A percentile compares a stretch with the other conserved stretches of the same genome.
Evolutionary conservation across 2,329 filamentous ascomycete genomes (phyloP).

Genomic region (Dothideomycetes sp.): DNA sequence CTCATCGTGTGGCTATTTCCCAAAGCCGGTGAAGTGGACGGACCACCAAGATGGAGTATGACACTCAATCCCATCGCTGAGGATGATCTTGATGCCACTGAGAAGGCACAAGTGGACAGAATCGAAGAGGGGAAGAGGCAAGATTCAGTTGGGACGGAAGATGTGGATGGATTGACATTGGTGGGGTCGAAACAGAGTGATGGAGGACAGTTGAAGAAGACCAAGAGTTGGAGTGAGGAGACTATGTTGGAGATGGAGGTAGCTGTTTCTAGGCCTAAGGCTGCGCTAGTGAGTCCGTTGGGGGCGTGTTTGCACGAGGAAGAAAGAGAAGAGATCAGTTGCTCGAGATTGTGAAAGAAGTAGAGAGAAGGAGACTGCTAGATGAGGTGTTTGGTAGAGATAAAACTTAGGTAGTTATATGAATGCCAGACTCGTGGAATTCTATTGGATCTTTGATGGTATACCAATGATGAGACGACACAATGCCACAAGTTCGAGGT

Average conservation of each 20-base stretch:
- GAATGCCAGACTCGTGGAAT: neutral
- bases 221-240: conserved; percentile 5
- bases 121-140: no score
- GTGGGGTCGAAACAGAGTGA: neutral
- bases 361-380: neutral
- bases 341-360: neutral
- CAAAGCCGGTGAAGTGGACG: conserved; percentile 17
- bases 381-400: neutral
- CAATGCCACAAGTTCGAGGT: no score
- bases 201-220: neutral
- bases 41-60: conserved; percentile 12
- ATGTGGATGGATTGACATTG: conserved; percentile 3
- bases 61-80: conserved; percentile 3
- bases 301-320: neutral
- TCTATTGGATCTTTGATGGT: neutral
- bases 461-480: no score
- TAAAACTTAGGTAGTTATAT: neutral
- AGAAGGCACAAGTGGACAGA: no score
- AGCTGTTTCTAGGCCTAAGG: neutral
- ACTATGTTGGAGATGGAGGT: conserved; percentile 7
- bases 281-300: neutral
- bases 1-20: conserved; percentile 30
- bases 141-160: no score
- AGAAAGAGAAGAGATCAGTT: neutral
- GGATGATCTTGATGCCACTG: neutral